Percentiles rank a stretch among this genome's conserved stretches.
phyloP scores from a whole-genome alignment of 2,329 filamentous ascomycete species.

The Curvularia verruculosa region DNA sequence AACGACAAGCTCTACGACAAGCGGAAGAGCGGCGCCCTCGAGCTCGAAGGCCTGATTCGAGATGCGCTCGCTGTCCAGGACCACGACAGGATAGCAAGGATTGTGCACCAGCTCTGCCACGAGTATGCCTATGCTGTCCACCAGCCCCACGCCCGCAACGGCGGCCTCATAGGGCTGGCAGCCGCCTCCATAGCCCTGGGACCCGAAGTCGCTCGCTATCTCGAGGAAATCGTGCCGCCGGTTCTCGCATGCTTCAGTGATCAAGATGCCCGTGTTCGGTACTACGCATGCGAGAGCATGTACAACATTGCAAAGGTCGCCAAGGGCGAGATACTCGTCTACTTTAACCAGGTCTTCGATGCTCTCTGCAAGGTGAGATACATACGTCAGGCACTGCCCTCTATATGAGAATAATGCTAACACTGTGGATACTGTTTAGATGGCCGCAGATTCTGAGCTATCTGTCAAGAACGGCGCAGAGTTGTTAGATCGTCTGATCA shows the following conservation, averaged over 20 bases:
- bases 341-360: constrained; percentile 99
- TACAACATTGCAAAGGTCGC: constrained; percentile 99
- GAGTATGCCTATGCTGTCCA: constrained; percentile 98
- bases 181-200: constrained; percentile 95
- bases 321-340: constrained; percentile 94
- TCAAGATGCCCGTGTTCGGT: constrained; percentile 94
- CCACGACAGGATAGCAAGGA: constrained; percentile 78
- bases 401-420: constrained; percentile 24
- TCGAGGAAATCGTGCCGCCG: constrained; percentile 92
- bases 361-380: constrained; percentile 84
- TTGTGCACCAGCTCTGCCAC: constrained; percentile 95
- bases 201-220: constrained; percentile 85
- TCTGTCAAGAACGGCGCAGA: constrained; percentile 99
- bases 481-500: constrained; percentile 89
- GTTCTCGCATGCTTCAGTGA: constrained; percentile 97
- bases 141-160: constrained; percentile 94
- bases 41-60: constrained; percentile 89
- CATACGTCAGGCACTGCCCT: not conserved
- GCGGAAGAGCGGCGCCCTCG: constrained; percentile 92
- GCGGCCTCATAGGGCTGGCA: constrained; percentile 91
- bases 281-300: constrained; percentile 99
- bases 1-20: constrained; percentile 99
- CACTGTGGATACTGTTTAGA: constrained; percentile 56
- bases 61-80: constrained; percentile 79
- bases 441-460: constrained; percentile 92